Evolutionary conservation across 768 basidiomycete genomes (phyloP).

Genomic region (Gelatoporia subvermispora): DNA sequence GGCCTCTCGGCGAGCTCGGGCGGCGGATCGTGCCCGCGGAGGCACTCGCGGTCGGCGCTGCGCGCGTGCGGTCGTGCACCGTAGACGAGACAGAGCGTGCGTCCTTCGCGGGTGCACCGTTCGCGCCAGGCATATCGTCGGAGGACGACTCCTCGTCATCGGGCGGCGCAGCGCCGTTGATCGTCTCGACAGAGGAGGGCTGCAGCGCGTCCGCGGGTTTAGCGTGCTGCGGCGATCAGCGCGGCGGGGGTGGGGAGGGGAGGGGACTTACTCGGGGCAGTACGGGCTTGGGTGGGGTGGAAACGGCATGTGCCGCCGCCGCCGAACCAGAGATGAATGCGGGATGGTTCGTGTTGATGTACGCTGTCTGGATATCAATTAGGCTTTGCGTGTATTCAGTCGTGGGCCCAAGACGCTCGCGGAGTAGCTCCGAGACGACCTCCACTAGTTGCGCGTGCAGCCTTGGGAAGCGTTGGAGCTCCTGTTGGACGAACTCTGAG

Average conservation of each 20-base stretch:
- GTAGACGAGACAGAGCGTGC: slow-evolving; percentile 75
- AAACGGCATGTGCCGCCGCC: slow-evolving; percentile 47
- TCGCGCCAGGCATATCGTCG: slow-evolving; percentile 50
- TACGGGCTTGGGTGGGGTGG: slow-evolving; percentile 36
- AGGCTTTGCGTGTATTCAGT: slow-evolving; percentile 95
- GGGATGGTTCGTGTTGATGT: slow-evolving; percentile 99
- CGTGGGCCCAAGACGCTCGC: slow-evolving; percentile 93
- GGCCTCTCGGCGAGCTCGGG: slow-evolving; percentile 15
- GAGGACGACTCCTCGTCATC: slow-evolving; percentile 64
- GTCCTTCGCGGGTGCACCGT: slow-evolving; percentile 49
- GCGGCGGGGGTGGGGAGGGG: slow-evolving; percentile 1
- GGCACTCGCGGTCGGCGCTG: slow-evolving; percentile 34
- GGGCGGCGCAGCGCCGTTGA: slow-evolving; percentile 49
- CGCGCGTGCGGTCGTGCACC: slow-evolving; percentile 67
- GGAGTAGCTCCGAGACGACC: slow-evolving; percentile 91
- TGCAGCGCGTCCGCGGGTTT: slow-evolving; percentile 25
- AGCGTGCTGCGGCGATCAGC: slow-evolving; percentile 15
- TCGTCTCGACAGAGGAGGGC: slow-evolving; percentile 61
- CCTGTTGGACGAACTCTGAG: slow-evolving; percentile 50
- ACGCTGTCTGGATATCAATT: slow-evolving; percentile 96
- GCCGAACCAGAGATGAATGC: slow-evolving; percentile 83
- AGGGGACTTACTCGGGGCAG: slow-evolving; percentile 50
- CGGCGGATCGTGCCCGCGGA: slow-evolving; percentile 16
- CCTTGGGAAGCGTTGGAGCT: slow-evolving; percentile 91
- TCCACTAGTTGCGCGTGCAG: slow-evolving; percentile 93